phyloP scores from a whole-genome alignment of 164 flowering plant genomes.

The Vitis rotundifolia region DNA sequence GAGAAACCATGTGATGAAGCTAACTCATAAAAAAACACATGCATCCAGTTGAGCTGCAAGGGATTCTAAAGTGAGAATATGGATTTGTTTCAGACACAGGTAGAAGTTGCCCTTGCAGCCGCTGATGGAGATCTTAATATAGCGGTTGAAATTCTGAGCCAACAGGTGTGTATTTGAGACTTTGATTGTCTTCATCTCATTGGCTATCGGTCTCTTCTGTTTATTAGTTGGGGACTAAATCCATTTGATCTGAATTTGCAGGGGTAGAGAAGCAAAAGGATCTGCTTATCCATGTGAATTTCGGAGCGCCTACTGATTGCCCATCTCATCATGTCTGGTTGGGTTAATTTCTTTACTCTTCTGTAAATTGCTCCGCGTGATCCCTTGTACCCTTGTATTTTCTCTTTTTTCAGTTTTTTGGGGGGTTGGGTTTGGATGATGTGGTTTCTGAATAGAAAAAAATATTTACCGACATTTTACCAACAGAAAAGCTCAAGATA shows the following conservation, averaged over 20 bases:
- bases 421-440: too few species aligned
- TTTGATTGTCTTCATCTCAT: background rate
- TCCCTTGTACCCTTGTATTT: too few species aligned
- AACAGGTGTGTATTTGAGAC: conserved; percentile 48
- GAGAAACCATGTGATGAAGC: background rate
- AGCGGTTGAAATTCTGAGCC: conserved; percentile 95
- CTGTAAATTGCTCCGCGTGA: too few species aligned
- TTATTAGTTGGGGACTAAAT: background rate
- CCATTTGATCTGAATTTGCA: background rate
- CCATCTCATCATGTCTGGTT: too few species aligned
- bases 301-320: too few species aligned
- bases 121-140: conserved; percentile 85
- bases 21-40: background rate
- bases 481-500: too few species aligned
- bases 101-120: conserved; percentile 91
- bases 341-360: too few species aligned
- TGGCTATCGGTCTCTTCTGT: background rate
- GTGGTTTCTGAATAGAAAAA: too few species aligned
- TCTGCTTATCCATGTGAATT: too few species aligned
- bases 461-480: too few species aligned
- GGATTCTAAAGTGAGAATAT: background rate
- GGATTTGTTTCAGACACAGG: conserved; percentile 74
- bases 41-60: background rate
- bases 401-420: too few species aligned
- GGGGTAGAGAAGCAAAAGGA: too few species aligned